Evolutionary conservation across 2,329 filamentous ascomycete genomes (phyloP).

Genomic region (Trichophyton simii): DNA sequence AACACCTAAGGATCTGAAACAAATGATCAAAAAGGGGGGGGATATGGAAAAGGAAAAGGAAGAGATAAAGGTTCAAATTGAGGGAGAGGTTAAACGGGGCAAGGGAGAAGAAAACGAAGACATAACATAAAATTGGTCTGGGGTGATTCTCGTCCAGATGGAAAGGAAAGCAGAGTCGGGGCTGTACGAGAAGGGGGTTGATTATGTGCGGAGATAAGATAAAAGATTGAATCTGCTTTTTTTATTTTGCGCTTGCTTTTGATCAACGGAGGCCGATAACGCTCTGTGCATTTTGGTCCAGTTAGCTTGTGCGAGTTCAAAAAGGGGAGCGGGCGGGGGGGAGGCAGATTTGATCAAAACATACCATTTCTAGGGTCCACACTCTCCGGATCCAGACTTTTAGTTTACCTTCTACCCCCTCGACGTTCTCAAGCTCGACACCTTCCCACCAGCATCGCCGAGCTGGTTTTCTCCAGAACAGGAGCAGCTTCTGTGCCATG

Average conservation of each 20-base stretch:
- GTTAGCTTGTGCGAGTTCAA: background rate
- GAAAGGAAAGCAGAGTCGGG: too few species aligned
- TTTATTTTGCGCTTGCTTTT: background rate
- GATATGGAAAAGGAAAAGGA: background rate
- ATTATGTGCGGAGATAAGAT: background rate
- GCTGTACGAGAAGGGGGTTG: background rate
- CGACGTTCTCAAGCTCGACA: slow-evolving; percentile 76
- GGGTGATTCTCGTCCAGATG: background rate
- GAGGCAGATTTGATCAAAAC: slow-evolving; percentile 14
- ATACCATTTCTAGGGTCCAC: slow-evolving; percentile 92
- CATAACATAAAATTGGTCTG: background rate
- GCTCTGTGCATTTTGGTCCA: slow-evolving; percentile 7
- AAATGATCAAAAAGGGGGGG: background rate
- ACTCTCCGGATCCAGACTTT: slow-evolving; percentile 98
- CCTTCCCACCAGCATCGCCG: slow-evolving; percentile 98
- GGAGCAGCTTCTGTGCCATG: slow-evolving; percentile 93
- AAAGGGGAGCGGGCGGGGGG: too few species aligned
- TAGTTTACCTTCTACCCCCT: slow-evolving; percentile 78
- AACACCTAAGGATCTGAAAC: slow-evolving; percentile 1
- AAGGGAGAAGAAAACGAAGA: background rate
- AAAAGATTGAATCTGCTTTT: background rate
- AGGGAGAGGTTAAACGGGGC: too few species aligned
- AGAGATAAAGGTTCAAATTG: background rate
- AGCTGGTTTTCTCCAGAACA: slow-evolving; percentile 97
- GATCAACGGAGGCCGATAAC: slow-evolving; percentile 13